Evolutionary conservation across 768 basidiomycete species (phyloP), one percentile per base, ranked within the genome.

Genomic region (Tephrocybe sp.): DNA sequence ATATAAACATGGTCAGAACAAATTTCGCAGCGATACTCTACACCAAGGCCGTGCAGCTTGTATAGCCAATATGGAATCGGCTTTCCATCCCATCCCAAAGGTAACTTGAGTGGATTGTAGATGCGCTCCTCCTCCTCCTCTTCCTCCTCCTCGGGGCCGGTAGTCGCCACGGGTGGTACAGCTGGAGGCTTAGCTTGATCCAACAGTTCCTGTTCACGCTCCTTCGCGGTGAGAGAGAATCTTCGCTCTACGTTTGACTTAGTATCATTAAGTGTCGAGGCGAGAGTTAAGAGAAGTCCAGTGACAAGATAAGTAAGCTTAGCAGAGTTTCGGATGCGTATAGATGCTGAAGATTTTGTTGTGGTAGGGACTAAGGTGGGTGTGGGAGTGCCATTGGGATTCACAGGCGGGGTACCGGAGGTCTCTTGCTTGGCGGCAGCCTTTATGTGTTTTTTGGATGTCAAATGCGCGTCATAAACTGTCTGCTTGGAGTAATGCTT

Each of bases 11-110:
- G 88, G 64, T 94, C 94, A 12, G 91, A 94, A 64, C 95, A 98
- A 59, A 99, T 95, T 72, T 98, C 95, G 59, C 97, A 99, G 49
- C 85, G 82, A 66, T 97, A 99, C 67, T 95, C 92, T 23, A 97
- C 94, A n/a, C 97, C 97, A 30, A 98, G 76, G 8, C 97, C 97
- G 63, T 99, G 97, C 30, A 99, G 72, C 69, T 98, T 98, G 73
- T 94, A 99, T 46, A 99, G 59, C 94, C 94, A 97, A 64, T 95
- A 97, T 27, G 97, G 97, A 61, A 99, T 99, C 16, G 97, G 97
- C 64, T 98, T 98, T 25, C 95, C 94, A 62, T 99, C 97, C 94
- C 94, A 97, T 4, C 93, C 93, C 18, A 97, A 76, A 12, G 97
- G 97, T 34, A 98, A 73, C 70, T 98, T 98, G 42, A 98, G 80